Evolutionary conservation across 2,329 filamentous ascomycete genomes (phyloP), one percentile per base, ranked within the genome.

Genomic region (Clonostachys rosea): DNA sequence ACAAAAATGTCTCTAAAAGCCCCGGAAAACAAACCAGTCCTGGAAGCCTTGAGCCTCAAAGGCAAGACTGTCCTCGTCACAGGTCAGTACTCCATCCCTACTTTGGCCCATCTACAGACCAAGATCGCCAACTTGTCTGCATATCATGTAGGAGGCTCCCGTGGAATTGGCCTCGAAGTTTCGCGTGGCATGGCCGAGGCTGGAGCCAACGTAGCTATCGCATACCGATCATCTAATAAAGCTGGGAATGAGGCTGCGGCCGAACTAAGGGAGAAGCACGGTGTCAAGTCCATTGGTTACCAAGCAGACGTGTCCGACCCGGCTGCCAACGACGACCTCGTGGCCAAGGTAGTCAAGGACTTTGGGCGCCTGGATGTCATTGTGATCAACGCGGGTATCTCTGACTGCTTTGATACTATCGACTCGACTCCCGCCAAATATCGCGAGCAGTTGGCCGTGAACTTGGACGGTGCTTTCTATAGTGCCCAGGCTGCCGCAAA

Each of bases 81-180:
- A 30, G 24, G 24, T 30, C 24, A 30, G 24, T 30, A 30, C 8
- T 9, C 3, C 4, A 30, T 10, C 24, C 24, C 24, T 30, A 10
- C 24, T 9, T 9, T 30, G 9, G 24, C 24, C 9, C 24, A 30
- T 30, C 9, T 30, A 4, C 10, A 30, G 24, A 30, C 2, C 24
- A 8, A 30, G 24, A 30, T 30, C 24, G 3, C 24, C 24, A 30
- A 30, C 24, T 10, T 10, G 9, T 30, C 24, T 10, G 24, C 4
- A 30, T 30, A 10, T 30, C 3, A 8, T 30, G 24, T 30, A 30
- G 74, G 73, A 36, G 74, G 66, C 45, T 78, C 73, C 45, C 59
- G 65, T 14, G 76, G 75, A 0, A 66, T 79, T 2, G 76, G 76
- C 13, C 71, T 86, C 3, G 44, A 55, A 37, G 51, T 56, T 5